Conservation (phyloP, 768 basidiomycete species). For the Podaxis rugospora region DNA sequence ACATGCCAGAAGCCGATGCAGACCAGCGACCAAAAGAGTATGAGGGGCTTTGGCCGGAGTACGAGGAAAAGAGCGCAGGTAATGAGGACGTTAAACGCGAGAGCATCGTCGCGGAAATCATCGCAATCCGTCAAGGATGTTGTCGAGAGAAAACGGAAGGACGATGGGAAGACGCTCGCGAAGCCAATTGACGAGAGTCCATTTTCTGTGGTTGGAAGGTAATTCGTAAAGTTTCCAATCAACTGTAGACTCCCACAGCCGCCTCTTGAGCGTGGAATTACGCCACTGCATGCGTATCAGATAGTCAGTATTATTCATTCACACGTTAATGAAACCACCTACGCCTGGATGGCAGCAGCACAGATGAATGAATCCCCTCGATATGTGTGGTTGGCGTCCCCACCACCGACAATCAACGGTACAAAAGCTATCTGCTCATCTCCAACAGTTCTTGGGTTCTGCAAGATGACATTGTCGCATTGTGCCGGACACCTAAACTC, state of each 20-base stretch:
- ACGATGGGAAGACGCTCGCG: slow-evolving; percentile 69
- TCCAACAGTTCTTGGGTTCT: slow-evolving; percentile 75
- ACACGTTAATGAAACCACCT: slow-evolving; percentile 23
- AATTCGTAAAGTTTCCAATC: slow-evolving; percentile 70
- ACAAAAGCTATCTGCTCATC: slow-evolving; percentile 57
- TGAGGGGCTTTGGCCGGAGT: slow-evolving; percentile 64
- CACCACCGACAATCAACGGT: slow-evolving; percentile 84
- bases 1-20: slow-evolving; percentile 88
- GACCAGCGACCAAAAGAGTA: slow-evolving; percentile 73
- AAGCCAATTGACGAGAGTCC: slow-evolving; percentile 74
- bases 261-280: slow-evolving; percentile 58
- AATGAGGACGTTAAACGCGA: slow-evolving; percentile 69
- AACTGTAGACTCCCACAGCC: slow-evolving; percentile 75
- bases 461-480: slow-evolving; percentile 57
- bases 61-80: slow-evolving; percentile 67
- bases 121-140: slow-evolving; percentile 56
- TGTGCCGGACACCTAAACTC: slow-evolving; percentile 82
- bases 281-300: slow-evolving; percentile 40
- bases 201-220: slow-evolving; percentile 50
- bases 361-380: slow-evolving; percentile 85
- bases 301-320: slow-evolving; percentile 2
- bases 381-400: slow-evolving; percentile 67
- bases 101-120: slow-evolving; percentile 65
- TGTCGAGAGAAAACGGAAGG: slow-evolving; percentile 50
- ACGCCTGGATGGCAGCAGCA: slow-evolving; percentile 80